Conservation (phyloP, 73 alveolate species). For the Stentor coeruleus region DNA sequence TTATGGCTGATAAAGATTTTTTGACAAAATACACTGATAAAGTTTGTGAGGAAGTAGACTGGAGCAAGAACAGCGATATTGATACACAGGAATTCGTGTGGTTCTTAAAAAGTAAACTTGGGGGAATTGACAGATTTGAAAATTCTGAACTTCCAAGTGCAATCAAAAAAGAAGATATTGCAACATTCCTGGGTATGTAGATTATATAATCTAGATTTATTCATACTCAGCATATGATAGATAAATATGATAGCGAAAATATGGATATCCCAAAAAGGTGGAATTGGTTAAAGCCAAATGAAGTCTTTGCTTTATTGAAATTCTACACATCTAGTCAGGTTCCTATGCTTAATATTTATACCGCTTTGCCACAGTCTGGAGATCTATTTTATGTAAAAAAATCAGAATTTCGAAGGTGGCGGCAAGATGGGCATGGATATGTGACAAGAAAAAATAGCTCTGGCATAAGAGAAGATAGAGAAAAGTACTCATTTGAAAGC, state of each 20-base stretch:
- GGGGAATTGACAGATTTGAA: background rate
- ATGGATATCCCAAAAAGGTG: background rate
- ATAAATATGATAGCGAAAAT: too few species aligned
- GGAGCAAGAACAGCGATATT: background rate
- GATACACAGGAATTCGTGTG: background rate
- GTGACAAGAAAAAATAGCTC: background rate
- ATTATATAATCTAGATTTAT: too few species aligned
- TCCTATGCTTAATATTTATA: background rate
- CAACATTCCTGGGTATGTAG: too few species aligned
- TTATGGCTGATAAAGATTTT: background rate
- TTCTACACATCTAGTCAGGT: background rate
- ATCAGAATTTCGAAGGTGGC: constrained; percentile 19
- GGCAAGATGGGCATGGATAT: constrained; percentile 21
- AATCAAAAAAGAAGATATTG: background rate
- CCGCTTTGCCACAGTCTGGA: background rate
- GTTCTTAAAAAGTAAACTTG: background rate
- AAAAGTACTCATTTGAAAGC: background rate
- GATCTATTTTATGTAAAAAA: background rate
- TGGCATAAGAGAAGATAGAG: constrained; percentile 24
- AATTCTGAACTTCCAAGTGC: background rate
- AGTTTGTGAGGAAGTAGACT: background rate
- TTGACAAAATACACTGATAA: background rate
- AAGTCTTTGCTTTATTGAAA: background rate
- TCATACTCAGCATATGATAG: too few species aligned
- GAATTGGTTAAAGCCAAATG: constrained; percentile 9